Percentiles rank a stretch among this genome's conserved stretches.
These are phyloP conservation scores for Penicillium cosmopolitanum DNA, from an alignment of 495 filamentous ascomycete genomes.

Conservation along the genomic window DNA sequence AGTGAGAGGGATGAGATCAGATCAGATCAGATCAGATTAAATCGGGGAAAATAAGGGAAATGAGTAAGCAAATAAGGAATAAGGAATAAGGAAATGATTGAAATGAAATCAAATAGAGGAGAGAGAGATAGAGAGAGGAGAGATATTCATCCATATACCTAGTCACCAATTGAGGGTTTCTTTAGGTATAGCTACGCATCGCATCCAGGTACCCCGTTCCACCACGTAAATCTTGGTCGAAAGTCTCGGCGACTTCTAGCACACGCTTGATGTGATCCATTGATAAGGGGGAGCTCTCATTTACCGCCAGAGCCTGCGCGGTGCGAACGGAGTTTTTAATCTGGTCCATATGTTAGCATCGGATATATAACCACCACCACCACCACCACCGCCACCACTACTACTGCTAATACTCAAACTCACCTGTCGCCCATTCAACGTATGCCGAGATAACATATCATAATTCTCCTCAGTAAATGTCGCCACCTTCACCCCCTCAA, in stretches of 20 bases:
- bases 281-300: constrained; percentile 67
- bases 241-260: constrained; percentile 79
- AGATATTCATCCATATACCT: not conserved
- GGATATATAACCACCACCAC: not conserved
- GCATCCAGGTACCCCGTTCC: constrained; percentile 61
- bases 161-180: not conserved
- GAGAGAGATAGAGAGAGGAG: not conserved
- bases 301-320: constrained; percentile 82
- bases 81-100: not conserved
- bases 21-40: too few species aligned
- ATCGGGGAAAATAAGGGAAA: too few species aligned
- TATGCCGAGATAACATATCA: constrained; percentile 66
- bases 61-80: too few species aligned
- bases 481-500: constrained; percentile 62
- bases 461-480: constrained; percentile 72
- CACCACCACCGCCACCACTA: not conserved
- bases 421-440: constrained; percentile 86
- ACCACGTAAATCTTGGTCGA: constrained; percentile 75
- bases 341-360: constrained; percentile 36
- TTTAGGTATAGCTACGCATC: constrained; percentile 55
- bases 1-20: not conserved
- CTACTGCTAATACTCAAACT: constrained; percentile 9
- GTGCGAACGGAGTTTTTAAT: constrained; percentile 94
- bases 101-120: not conserved
- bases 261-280: constrained; percentile 86